Percentiles rank a stretch among this genome's conserved stretches.
Conservation (phyloP, 2,329 filamentous ascomycete species). For the Fusarium metavorans region DNA sequence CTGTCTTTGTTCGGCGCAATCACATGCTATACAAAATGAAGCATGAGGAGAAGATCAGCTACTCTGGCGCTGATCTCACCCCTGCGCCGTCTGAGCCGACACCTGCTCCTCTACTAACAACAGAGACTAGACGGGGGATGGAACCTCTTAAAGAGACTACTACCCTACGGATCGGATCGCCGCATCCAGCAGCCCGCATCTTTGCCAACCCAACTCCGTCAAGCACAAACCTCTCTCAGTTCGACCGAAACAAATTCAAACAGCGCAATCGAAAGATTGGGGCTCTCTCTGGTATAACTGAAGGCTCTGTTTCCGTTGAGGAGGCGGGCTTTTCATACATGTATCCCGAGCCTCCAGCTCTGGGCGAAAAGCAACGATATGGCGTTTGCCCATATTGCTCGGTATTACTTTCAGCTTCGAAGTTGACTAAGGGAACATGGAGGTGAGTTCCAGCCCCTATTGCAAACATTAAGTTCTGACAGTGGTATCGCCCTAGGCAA, state of each 20-base stretch:
- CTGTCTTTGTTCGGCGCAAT: not conserved
- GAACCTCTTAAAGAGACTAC: not conserved
- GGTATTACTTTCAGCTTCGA: not conserved
- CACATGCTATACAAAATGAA: not conserved
- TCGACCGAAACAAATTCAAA: not conserved
- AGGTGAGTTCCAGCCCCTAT: not conserved
- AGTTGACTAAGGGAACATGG: not conserved
- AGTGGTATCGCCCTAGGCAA: accelerated
- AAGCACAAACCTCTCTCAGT: not conserved
- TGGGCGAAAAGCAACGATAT: not conserved
- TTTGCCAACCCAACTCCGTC: not conserved
- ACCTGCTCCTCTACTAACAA: not conserved
- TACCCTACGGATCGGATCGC: not conserved
- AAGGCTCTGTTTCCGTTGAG: not conserved
- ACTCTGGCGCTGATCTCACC: not conserved
- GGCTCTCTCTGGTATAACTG: not conserved
- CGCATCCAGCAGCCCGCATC: not conserved
- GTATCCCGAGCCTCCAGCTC: not conserved
- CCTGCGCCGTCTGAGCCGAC: not conserved
- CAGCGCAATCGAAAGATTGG: not conserved
- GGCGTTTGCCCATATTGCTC: not conserved
- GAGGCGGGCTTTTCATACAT: not conserved
- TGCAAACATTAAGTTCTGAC: accelerated
- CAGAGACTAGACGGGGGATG: not conserved
- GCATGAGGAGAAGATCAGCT: not conserved